Evolutionary conservation across 116 monocot genomes (phyloP).

Genomic region (Papilionanthe hybrid): DNA sequence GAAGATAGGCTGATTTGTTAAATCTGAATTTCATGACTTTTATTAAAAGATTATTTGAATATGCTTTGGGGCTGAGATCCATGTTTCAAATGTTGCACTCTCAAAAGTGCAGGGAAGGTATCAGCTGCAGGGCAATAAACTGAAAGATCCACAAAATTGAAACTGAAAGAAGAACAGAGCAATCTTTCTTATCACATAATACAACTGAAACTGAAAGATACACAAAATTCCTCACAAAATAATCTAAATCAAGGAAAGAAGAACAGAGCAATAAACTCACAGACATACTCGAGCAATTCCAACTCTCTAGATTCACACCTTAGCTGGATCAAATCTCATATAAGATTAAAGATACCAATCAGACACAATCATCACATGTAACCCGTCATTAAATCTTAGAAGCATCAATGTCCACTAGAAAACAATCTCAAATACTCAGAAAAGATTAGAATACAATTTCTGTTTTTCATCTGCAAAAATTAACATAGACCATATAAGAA

Average conservation of each 20-base stretch:
- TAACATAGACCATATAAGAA: too few species aligned
- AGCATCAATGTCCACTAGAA: not conserved
- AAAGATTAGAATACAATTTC: not conserved
- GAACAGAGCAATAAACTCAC: not conserved
- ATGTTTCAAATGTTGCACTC: too few species aligned
- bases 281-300: not conserved
- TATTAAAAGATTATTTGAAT: too few species aligned
- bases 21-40: too few species aligned
- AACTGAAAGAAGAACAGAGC: too few species aligned
- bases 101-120: too few species aligned
- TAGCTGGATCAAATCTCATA: not conserved
- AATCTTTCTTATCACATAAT: too few species aligned
- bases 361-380: not conserved
- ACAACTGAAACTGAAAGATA: not conserved
- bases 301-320: not conserved
- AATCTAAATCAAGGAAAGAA: not conserved
- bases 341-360: not conserved
- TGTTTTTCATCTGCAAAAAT: too few species aligned
- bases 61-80: too few species aligned
- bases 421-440: not conserved
- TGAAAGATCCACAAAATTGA: too few species aligned
- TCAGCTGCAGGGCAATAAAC: too few species aligned
- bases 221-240: slow-evolving; percentile 1
- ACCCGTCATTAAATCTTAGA: not conserved
- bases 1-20: too few species aligned